phyloP scores from a whole-genome alignment of 2,329 filamentous ascomycete species.

The Chrysoporthe puriensis region DNA sequence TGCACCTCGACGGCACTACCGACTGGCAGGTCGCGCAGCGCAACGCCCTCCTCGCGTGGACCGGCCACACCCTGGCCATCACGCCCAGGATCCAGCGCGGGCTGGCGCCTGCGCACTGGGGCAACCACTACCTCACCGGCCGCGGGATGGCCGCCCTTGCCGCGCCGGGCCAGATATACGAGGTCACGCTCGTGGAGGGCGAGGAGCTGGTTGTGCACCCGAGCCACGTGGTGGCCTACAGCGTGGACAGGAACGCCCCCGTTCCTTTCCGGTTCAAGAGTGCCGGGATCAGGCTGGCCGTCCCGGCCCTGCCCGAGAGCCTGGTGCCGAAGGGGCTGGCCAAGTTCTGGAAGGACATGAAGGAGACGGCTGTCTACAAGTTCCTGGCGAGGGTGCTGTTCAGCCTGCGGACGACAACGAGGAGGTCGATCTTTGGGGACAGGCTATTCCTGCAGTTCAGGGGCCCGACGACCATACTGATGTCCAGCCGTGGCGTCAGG shows the following conservation, averaged over 20 bases:
- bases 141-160: conserved; percentile 83
- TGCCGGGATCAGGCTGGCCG: conserved; percentile 76
- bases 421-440: conserved; percentile 91
- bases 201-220: conserved; percentile 94
- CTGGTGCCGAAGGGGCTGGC: conserved; percentile 64
- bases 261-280: conserved; percentile 84
- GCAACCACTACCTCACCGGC: conserved; percentile 84
- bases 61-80: conserved; percentile 80
- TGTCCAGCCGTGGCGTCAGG: conserved; percentile 84
- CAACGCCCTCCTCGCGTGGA: conserved; percentile 92
- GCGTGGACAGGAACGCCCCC: conserved; percentile 72
- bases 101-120: conserved; percentile 86
- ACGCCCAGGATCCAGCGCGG: conserved; percentile 75
- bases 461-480: conserved; percentile 81
- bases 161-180: conserved; percentile 87
- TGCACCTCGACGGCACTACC: conserved; percentile 89
- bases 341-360: conserved; percentile 74
- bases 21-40: conserved; percentile 95
- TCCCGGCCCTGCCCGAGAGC: conserved; percentile 68
- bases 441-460: conserved; percentile 88
- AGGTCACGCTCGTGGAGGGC: conserved; percentile 76
- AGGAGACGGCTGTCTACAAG: conserved; percentile 74
- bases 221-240: conserved; percentile 89
- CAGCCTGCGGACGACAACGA: conserved; percentile 72
- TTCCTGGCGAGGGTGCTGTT: conserved; percentile 66